A percentile compares a stretch with the other conserved stretches of the same genome.
Conservation (phyloP, 2,329 filamentous ascomycete species). For the Alternaria consortialis region DNA sequence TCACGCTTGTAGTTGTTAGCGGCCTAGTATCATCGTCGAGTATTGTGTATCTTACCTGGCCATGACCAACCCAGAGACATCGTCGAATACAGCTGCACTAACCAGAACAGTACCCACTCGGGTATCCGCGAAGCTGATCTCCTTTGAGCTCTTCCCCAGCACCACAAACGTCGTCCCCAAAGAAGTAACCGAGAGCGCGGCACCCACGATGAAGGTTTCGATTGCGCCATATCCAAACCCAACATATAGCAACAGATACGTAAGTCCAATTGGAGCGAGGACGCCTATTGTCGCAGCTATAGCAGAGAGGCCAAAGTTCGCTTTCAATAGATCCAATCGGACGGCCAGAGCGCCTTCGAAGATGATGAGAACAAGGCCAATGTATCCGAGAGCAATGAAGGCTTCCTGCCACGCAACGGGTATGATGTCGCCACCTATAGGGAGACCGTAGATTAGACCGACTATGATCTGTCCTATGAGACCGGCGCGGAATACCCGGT, state of each 20-base stretch:
- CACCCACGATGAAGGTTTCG: constrained; percentile 41
- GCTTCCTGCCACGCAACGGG: constrained; percentile 22
- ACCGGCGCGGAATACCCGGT: constrained; percentile 12
- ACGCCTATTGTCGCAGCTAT: too few species aligned
- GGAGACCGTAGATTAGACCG: constrained; percentile 17
- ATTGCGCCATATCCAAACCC: constrained; percentile 54
- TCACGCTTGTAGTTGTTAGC: too few species aligned
- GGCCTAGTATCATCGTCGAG: too few species aligned
- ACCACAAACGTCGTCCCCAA: constrained; percentile 48
- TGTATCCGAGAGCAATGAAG: constrained; percentile 35
- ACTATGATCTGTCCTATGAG: constrained; percentile 15
- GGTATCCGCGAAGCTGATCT: constrained; percentile 47
- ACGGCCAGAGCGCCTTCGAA: constrained; percentile 60
- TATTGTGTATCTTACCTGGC: too few species aligned
- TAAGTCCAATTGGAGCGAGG: constrained; percentile 26
- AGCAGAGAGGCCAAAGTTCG: constrained; percentile 52
- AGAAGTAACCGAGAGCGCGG: constrained; percentile 35
- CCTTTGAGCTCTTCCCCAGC: constrained; percentile 41
- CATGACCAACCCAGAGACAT: too few species aligned
- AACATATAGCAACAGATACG: constrained; percentile 52
- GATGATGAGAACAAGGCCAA: constrained; percentile 55
- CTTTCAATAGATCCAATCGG: constrained; percentile 57
- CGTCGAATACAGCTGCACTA: too few species aligned
- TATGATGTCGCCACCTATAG: constrained; percentile 37
- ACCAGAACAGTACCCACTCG: too few species aligned